A percentile compares a stretch with the other conserved stretches of the same genome.
These are phyloP conservation scores for Diaporthe amygdali DNA, from an alignment of 2,329 filamentous ascomycete genomes.

Conservation along the genomic window DNA sequence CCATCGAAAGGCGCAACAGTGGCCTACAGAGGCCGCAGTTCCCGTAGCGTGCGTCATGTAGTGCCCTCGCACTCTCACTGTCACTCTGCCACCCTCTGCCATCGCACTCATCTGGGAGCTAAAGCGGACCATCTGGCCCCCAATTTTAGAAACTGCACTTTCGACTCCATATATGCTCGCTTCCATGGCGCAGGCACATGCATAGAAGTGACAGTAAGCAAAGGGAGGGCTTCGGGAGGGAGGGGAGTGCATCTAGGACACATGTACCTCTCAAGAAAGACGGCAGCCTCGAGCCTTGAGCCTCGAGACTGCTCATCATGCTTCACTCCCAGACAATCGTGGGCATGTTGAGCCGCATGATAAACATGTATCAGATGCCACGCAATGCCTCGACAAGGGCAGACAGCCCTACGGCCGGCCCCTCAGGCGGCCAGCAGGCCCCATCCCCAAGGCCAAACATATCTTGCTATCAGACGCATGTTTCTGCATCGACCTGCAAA, in stretches of 20 bases:
- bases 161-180: not conserved
- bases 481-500: slow-evolving; percentile 1
- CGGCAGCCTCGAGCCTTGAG: not conserved
- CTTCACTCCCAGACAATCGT: not conserved
- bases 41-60: not conserved
- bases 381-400: not conserved
- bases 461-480: slow-evolving; percentile 10
- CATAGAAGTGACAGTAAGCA: slow-evolving; percentile 1
- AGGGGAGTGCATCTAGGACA: slow-evolving; percentile 1
- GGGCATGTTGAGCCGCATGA: slow-evolving; percentile 1
- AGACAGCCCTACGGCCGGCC: slow-evolving; percentile 2
- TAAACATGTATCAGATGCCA: slow-evolving; percentile 9
- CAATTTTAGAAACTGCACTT: slow-evolving; percentile 14
- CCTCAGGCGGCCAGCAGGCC: slow-evolving; percentile 3
- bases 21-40: not conserved
- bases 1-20: not conserved
- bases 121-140: slow-evolving; percentile 14
- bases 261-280: not conserved
- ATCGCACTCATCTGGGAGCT: not conserved
- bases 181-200: not conserved
- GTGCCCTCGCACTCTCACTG: not conserved
- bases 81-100: not conserved
- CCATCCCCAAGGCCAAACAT: not conserved
- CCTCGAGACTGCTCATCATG: not conserved
- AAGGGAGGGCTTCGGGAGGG: not conserved